phyloP scores from a whole-genome alignment of 768 basidiomycete genomes.

The Lactarius pseudohatsudake region DNA sequence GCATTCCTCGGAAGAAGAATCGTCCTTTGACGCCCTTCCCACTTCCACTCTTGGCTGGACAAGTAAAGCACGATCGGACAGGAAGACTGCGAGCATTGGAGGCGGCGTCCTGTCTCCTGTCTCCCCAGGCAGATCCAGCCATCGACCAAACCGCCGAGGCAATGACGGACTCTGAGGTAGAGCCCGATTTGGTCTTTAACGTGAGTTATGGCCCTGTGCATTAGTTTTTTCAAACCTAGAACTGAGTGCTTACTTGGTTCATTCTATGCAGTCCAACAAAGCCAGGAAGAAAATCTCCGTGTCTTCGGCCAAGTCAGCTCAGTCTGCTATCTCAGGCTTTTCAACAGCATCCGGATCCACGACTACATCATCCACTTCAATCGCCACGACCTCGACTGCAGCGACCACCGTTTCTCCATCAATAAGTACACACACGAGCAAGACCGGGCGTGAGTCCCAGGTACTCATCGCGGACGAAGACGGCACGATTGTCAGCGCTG shows the following conservation, averaged over 20 bases:
- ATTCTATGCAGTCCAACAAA: conserved; percentile 15
- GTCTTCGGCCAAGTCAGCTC: conserved; percentile 17
- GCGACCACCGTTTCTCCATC: conserved; percentile 25
- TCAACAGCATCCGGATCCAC: conserved; percentile 20
- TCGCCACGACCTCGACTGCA: conserved; percentile 15
- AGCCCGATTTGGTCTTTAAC: conserved; percentile 26
- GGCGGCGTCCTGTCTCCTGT: neutral
- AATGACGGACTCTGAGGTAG: conserved; percentile 26
- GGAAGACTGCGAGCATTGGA: conserved; percentile 12
- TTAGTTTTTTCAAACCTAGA: neutral
- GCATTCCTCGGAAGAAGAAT: conserved; percentile 3
- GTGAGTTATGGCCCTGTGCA: conserved; percentile 12
- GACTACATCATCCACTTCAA: conserved; percentile 18
- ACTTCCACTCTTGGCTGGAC: neutral
- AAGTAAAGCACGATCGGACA: neutral
- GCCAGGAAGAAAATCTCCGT: conserved; percentile 26
- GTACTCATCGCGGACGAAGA: conserved; percentile 19
- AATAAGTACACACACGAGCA: conserved; percentile 4
- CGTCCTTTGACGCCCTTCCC: conserved; percentile 22
- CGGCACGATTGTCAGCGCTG: neutral
- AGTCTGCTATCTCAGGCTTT: conserved; percentile 11
- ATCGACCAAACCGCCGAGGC: conserved; percentile 17
- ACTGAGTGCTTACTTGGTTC: neutral
- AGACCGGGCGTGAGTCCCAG: conserved; percentile 6
- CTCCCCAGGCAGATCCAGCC: conserved; percentile 2